phyloP scores from a whole-genome alignment of 768 basidiomycete species.

The Myochromella boudieri region DNA sequence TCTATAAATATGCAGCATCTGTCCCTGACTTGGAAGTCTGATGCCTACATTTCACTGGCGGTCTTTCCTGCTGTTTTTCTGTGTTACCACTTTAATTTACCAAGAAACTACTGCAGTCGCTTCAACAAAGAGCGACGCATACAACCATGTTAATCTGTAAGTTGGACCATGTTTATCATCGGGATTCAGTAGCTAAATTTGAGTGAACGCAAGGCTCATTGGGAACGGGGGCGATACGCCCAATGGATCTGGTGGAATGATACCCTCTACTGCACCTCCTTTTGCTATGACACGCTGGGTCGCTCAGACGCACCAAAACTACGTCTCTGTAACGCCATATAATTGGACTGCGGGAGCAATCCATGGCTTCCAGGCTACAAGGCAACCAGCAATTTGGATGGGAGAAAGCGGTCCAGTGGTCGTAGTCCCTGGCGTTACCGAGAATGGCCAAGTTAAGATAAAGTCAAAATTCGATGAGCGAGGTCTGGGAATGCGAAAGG shows the following conservation, averaged over 20 bases:
- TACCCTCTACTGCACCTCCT: slow-evolving; percentile 72
- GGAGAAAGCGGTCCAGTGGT: slow-evolving; percentile 69
- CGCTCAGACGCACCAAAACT: slow-evolving; percentile 75
- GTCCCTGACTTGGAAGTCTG: too few relatives aligned
- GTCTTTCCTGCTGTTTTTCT: background rate
- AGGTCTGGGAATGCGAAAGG: slow-evolving; percentile 45
- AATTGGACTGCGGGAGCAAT: slow-evolving; percentile 56
- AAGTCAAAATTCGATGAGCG: slow-evolving; percentile 57
- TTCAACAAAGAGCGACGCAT: slow-evolving; percentile 22
- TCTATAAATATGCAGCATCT: too few relatives aligned
- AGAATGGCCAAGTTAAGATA: slow-evolving; percentile 29
- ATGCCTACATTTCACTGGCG: too few relatives aligned
- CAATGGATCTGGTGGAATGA: slow-evolving; percentile 75
- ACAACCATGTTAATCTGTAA: slow-evolving; percentile 32
- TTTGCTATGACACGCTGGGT: slow-evolving; percentile 90
- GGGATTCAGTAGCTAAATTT: background rate
- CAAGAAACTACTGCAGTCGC: too few relatives aligned
- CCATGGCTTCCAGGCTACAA: slow-evolving; percentile 78
- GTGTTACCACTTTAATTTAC: background rate
- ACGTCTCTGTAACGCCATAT: slow-evolving; percentile 71
- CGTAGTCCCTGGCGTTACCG: slow-evolving; percentile 54
- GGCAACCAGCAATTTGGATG: slow-evolving; percentile 91
- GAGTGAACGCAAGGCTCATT: slow-evolving; percentile 41
- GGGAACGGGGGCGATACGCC: slow-evolving; percentile 74
- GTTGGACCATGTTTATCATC: background rate